These are phyloP conservation scores for Gossypium laxum DNA, from an alignment of 441 rosid species.

Conservation along the genomic window DNA sequence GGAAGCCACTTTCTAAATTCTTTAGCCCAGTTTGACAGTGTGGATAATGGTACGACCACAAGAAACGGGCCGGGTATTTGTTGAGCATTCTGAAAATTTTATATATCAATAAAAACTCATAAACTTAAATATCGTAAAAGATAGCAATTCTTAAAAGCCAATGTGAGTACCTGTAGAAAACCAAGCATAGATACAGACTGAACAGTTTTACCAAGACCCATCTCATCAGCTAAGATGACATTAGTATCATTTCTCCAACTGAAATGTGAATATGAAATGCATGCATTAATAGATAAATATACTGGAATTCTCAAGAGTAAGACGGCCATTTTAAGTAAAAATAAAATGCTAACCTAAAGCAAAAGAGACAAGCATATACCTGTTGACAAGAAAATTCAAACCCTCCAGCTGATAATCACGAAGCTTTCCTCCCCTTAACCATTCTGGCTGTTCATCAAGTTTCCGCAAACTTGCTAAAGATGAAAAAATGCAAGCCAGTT, in stretches of 20 bases:
- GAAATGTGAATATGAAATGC: constrained; percentile 17
- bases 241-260: constrained; percentile 99
- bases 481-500: constrained; percentile 6
- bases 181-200: constrained; percentile 99
- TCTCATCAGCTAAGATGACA: constrained; percentile 99
- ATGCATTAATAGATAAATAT: constrained; percentile 15
- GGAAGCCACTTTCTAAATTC: constrained; percentile 99
- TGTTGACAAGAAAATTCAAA: constrained; percentile 92
- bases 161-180: constrained; percentile 68
- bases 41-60: constrained; percentile 95
- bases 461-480: constrained; percentile 75
- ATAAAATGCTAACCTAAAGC: constrained; percentile 6
- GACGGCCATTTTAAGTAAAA: constrained; percentile 10
- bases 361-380: constrained; percentile 42
- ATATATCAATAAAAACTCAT: constrained; percentile 12
- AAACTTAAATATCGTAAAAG: neutral
- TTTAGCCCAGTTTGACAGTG: constrained; percentile 98
- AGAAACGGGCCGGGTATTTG: constrained; percentile 98
- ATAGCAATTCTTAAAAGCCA: constrained; percentile 4
- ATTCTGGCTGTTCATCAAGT: constrained; percentile 97
- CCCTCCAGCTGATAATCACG: constrained; percentile 99
- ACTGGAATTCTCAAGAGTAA: neutral
- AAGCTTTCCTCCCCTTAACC: constrained; percentile 93
- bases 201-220: constrained; percentile 99
- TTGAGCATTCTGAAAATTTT: constrained; percentile 61